These are phyloP conservation scores for Solanum lignicaule DNA, from an alignment of 257 asterid genomes.

Conservation along the genomic window DNA sequence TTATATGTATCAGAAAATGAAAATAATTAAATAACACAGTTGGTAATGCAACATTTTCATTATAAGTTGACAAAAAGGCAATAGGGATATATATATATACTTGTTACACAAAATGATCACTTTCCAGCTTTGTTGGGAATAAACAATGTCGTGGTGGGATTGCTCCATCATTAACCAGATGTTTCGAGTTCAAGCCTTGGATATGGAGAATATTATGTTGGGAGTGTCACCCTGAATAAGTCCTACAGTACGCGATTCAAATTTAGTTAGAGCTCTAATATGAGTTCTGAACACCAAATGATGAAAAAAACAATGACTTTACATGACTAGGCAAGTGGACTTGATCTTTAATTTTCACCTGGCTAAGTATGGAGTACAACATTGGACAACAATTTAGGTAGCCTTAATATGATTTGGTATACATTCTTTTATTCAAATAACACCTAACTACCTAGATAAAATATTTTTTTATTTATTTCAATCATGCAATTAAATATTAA, in stretches of 20 bases:
- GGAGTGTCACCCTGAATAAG: too few relatives aligned
- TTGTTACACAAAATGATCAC: not conserved
- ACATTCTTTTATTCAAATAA: not conserved
- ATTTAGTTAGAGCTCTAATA: too few relatives aligned
- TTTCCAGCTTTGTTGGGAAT: not conserved
- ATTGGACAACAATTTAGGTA: not conserved
- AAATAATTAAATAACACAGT: not conserved
- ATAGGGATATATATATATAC: not conserved
- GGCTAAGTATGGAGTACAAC: not conserved
- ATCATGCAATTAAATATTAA: not conserved
- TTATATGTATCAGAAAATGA: not conserved
- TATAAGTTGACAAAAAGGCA: not conserved
- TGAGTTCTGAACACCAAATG: not conserved
- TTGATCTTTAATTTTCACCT: not conserved
- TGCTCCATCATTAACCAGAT: too few relatives aligned
- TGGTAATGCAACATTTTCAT: not conserved
- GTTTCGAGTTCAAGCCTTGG: fast-evolving
- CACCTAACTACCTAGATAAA: not conserved
- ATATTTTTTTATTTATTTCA: not conserved
- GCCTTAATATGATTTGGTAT: not conserved
- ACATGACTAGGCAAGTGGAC: not conserved
- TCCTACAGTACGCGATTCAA: not conserved
- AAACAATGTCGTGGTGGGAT: not conserved
- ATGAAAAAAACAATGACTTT: not conserved
- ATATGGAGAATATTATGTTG: too few relatives aligned